Conservation (phyloP, 306 rosid genomes). For the Cicer pinnatifidum region DNA sequence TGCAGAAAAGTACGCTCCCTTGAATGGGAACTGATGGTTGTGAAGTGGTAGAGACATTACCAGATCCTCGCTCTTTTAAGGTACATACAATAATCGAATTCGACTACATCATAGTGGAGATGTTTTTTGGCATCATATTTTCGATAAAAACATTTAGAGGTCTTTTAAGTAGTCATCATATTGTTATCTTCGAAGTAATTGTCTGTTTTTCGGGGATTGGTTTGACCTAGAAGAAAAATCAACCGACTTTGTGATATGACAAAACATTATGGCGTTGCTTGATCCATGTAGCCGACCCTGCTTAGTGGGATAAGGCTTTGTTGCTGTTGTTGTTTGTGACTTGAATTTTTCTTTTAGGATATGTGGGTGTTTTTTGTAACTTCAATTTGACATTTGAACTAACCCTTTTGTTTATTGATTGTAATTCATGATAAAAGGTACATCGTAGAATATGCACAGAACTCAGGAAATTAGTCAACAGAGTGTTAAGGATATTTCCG, state of each 20-base stretch:
- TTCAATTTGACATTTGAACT: constrained; percentile 25
- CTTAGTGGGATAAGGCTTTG: too few species aligned
- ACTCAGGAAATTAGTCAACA: constrained; percentile 59
- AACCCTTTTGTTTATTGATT: constrained; percentile 37
- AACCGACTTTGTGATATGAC: not conserved
- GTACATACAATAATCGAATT: constrained; percentile 47
- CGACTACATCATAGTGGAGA: constrained; percentile 4
- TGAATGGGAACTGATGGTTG: constrained; percentile 74
- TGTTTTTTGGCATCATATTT: constrained; percentile 29
- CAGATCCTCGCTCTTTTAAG: constrained; percentile 60
- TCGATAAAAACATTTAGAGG: not conserved
- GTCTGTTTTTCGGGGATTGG: not conserved
- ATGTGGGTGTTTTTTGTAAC: constrained; percentile 25
- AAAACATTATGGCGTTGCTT: too few species aligned
- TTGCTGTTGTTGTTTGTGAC: not conserved
- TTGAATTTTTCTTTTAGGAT: constrained; percentile 16
- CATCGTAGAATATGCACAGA: constrained; percentile 68
- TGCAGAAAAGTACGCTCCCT: constrained; percentile 51
- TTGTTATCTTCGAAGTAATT: constrained; percentile 15
- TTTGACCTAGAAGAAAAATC: constrained; percentile 10
- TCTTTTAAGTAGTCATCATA: constrained; percentile 11
- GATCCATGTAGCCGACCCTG: too few species aligned
- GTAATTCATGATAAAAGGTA: constrained; percentile 60
- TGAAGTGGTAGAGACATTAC: constrained; percentile 52
- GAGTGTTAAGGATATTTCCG: constrained; percentile 62